Evolutionary conservation across 352 stramenopile genomes (phyloP).

Genomic region (Albugo laibachii): DNA sequence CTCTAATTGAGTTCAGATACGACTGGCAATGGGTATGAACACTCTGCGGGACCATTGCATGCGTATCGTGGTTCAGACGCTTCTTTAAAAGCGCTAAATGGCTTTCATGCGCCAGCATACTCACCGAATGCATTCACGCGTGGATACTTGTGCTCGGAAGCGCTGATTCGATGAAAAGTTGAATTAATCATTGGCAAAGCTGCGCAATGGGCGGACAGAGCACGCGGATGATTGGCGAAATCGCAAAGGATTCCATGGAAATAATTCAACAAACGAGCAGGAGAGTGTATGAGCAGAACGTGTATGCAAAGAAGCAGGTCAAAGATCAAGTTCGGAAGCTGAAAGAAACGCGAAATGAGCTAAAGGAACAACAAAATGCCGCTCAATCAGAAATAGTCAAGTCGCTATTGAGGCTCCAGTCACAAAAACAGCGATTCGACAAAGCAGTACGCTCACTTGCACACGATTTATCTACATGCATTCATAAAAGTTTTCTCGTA

Average conservation of each 20-base stretch:
- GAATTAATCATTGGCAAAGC: too few species aligned
- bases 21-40: too few species aligned
- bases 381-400: slow-evolving; percentile 30
- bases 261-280: slow-evolving; percentile 63
- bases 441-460: slow-evolving; percentile 17
- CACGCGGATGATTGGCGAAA: slow-evolving; percentile 59
- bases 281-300: slow-evolving; percentile 39
- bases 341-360: slow-evolving; percentile 1
- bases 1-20: too few species aligned
- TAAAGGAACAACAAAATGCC: slow-evolving; percentile 35
- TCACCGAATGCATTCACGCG: too few species aligned
- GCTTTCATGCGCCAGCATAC: too few species aligned
- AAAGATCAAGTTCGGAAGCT: slow-evolving; percentile 39
- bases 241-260: slow-evolving; percentile 55
- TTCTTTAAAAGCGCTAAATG: too few species aligned
- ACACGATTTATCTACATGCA: too few species aligned
- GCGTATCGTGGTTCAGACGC: too few species aligned
- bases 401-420: slow-evolving; percentile 24
- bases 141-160: too few species aligned
- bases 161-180: too few species aligned
- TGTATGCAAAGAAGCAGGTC: slow-evolving; percentile 27
- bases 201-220: slow-evolving; percentile 47
- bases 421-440: slow-evolving; percentile 49
- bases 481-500: slow-evolving; percentile 4
- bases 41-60: too few species aligned